Evolutionary conservation across 345 rosid genomes (phyloP).

Genomic region (Eucalyptus sp.): DNA sequence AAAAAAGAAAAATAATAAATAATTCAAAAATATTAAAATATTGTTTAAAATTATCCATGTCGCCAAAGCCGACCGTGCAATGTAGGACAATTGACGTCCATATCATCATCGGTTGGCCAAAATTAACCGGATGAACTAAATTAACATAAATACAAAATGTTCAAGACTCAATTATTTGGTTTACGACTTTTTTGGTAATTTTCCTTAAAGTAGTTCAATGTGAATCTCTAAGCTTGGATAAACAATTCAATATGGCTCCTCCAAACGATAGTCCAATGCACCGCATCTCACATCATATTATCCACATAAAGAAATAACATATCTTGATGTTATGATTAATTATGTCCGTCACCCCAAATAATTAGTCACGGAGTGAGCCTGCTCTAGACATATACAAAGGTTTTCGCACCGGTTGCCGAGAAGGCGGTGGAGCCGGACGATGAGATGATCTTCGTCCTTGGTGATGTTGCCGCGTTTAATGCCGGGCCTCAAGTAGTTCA

Average conservation of each 20-base stretch:
- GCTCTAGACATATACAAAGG: not conserved
- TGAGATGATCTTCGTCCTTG: constrained; percentile 3
- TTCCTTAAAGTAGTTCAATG: not conserved
- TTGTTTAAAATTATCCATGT: no score
- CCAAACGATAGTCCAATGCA: not conserved
- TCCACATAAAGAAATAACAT: not conserved
- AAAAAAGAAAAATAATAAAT: no score
- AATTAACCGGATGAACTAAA: no score
- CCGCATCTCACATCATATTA: not conserved
- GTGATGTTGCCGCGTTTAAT: constrained; percentile 1
- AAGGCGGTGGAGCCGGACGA: constrained; percentile 2
- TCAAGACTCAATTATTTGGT: no score
- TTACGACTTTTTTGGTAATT: no score
- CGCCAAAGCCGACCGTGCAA: accelerated
- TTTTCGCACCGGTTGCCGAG: not conserved
- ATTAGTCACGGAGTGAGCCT: not conserved
- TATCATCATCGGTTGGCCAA: no score
- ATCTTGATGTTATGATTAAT: not conserved
- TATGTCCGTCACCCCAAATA: not conserved
- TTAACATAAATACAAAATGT: no score
- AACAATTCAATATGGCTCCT: not conserved
- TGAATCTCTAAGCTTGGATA: not conserved
- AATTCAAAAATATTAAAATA: no score
- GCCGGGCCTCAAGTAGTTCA: not conserved
- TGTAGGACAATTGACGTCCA: accelerated